Evolutionary conservation across 139 green algal genomes (phyloP).

Genomic region (Picochlorum costavermella): DNA sequence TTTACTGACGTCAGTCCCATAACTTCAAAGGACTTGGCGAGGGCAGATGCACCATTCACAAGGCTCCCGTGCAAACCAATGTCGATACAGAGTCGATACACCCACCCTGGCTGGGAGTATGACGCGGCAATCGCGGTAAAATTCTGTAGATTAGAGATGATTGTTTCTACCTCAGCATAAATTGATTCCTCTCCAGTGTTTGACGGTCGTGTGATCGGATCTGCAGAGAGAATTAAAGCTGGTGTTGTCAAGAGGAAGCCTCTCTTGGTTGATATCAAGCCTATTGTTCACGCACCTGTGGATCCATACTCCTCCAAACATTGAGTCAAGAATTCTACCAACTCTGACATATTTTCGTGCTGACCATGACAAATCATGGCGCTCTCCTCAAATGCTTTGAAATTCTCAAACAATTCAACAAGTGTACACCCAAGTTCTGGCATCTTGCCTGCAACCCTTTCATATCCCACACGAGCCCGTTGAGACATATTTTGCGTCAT

Average conservation of each 20-base stretch:
- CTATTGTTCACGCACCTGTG: too few species aligned
- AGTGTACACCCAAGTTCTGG: not conserved
- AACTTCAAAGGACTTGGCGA: too few species aligned
- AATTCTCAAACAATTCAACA: not conserved
- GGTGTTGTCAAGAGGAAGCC: too few species aligned
- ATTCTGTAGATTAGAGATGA: not conserved
- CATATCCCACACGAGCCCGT: not conserved
- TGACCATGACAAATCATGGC: not conserved
- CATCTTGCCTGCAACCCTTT: not conserved
- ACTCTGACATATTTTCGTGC: not conserved
- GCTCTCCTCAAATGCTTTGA: not conserved
- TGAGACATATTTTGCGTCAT: not conserved
- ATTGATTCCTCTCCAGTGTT: too few species aligned
- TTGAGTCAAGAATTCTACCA: not conserved
- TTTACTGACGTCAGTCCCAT: too few species aligned
- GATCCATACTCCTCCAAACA: too few species aligned
- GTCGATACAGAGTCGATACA: not conserved
- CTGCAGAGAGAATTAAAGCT: too few species aligned
- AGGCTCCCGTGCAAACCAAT: not conserved
- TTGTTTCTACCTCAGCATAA: not conserved
- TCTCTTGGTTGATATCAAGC: too few species aligned
- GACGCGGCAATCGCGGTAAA: not conserved
- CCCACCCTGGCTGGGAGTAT: not conserved
- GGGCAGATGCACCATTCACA: too few species aligned
- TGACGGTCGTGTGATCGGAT: too few species aligned